A percentile compares a stretch with the other conserved stretches of the same genome.
These are phyloP conservation scores for Pseudocercospora fijiensis DNA, from an alignment of 2,329 filamentous ascomycete genomes.

Conservation along the genomic window DNA sequence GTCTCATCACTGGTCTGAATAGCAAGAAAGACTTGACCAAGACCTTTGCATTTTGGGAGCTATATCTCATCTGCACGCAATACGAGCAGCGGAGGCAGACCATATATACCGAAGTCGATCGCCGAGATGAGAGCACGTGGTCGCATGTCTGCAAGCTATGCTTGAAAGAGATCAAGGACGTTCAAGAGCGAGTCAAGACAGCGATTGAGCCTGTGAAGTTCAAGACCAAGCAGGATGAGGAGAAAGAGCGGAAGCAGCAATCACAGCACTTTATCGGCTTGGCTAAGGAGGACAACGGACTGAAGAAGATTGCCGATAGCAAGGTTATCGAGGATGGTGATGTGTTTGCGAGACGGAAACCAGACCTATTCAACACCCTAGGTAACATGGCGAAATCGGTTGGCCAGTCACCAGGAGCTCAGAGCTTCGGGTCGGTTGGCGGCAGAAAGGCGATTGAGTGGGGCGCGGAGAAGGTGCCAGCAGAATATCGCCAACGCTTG, in stretches of 20 bases:
- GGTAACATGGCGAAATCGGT: constrained; percentile 49
- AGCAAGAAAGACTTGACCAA: constrained; percentile 77
- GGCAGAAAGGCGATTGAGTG: constrained; percentile 39
- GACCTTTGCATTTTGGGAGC: constrained; percentile 88
- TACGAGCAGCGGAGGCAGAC: constrained; percentile 73
- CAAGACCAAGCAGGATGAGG: constrained; percentile 23
- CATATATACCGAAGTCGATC: constrained; percentile 85
- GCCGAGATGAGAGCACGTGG: constrained; percentile 75
- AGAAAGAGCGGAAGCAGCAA: constrained; percentile 19
- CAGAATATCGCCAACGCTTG: constrained; percentile 54
- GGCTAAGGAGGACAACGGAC: constrained; percentile 26
- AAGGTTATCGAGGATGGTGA: constrained; percentile 28
- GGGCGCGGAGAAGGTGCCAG: constrained; percentile 28
- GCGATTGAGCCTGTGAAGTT: constrained; percentile 28
- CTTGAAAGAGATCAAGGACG: constrained; percentile 64
- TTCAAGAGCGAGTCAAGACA: constrained; percentile 66
- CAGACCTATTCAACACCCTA: constrained; percentile 38
- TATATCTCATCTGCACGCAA: constrained; percentile 73
- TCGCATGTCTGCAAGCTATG: constrained; percentile 71
- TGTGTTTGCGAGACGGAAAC: constrained; percentile 26
- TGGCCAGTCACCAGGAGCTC: constrained; percentile 47
- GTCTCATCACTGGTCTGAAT: constrained; percentile 77
- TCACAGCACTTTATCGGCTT: constrained; percentile 28
- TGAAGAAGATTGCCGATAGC: constrained; percentile 35
- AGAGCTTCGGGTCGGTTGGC: constrained; percentile 40